Evolutionary conservation across 768 basidiomycete species (phyloP).

Genomic region (Lyophyllum semitale): DNA sequence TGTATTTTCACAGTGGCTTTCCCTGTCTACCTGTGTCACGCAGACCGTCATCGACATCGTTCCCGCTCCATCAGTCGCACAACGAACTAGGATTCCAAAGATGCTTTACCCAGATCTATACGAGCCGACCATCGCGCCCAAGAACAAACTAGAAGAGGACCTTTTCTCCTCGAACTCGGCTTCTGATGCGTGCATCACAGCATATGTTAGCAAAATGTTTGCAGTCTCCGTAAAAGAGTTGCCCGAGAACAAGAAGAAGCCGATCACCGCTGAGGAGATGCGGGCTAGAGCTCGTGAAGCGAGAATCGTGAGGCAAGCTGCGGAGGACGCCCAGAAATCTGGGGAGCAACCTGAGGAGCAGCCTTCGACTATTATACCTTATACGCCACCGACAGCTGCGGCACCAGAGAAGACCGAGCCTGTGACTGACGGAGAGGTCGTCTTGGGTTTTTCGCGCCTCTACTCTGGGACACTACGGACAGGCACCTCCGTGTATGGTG

Average conservation of each 20-base stretch:
- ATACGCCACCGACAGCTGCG: constrained; percentile 8
- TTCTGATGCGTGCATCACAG: constrained; percentile 64
- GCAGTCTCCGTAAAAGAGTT: constrained; percentile 80
- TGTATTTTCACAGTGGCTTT: constrained; percentile 95
- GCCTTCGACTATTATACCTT: constrained; percentile 11
- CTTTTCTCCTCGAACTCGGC: constrained; percentile 71
- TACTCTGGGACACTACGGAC: constrained; percentile 84
- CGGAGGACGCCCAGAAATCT: constrained; percentile 10
- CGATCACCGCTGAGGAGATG: constrained; percentile 84
- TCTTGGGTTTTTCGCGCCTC: constrained; percentile 91
- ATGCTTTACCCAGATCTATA: constrained; percentile 86
- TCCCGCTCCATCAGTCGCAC: constrained; percentile 84
- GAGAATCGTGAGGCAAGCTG: constrained; percentile 37
- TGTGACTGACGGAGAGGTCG: constrained; percentile 54
- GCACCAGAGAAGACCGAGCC: constrained; percentile 16
- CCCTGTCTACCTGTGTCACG: constrained; percentile 90
- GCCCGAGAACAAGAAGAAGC: constrained; percentile 81
- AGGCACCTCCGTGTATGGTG: constrained; percentile 65
- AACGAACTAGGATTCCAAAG: constrained; percentile 81
- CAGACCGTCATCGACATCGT: constrained; percentile 91
- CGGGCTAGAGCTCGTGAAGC: constrained; percentile 61
- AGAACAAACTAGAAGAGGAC: constrained; percentile 81
- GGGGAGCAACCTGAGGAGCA: constrained; percentile 12
- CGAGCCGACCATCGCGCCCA: constrained; percentile 58
- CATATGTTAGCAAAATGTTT: constrained; percentile 99